These are phyloP conservation scores for Aspergillus nidulans DNA, from an alignment of 495 filamentous ascomycete genomes.

Conservation along the genomic window DNA sequence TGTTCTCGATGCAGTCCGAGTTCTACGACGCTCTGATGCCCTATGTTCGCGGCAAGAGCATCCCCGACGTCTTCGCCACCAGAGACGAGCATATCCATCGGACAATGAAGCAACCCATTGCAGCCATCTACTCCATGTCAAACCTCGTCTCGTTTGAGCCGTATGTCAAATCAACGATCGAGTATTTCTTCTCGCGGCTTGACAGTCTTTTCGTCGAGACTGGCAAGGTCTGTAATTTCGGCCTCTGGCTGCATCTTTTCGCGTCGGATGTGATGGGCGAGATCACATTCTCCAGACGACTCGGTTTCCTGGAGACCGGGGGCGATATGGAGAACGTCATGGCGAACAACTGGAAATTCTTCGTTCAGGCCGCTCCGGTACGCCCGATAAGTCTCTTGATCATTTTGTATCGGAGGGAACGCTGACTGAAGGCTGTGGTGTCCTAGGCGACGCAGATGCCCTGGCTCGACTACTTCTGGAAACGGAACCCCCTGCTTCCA, in stretches of 20 bases:
- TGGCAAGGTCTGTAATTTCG: conserved; percentile 17
- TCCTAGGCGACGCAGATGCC: conserved; percentile 18
- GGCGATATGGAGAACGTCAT: conserved; percentile 30
- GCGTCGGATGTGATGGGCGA: conserved; percentile 39
- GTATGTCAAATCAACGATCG: neutral
- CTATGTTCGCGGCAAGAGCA: neutral
- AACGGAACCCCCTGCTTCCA: conserved; percentile 15
- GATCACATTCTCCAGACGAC: conserved; percentile 29
- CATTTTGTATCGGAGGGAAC: too few relatives aligned
- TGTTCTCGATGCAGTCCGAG: neutral
- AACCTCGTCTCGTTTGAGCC: neutral
- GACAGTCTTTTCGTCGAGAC: neutral
- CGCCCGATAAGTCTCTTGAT: neutral
- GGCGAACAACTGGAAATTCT: conserved; percentile 13
- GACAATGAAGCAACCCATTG: neutral
- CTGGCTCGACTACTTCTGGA: conserved; percentile 27
- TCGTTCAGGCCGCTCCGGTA: conserved; percentile 1
- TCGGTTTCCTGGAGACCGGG: conserved; percentile 33
- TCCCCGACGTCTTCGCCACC: neutral
- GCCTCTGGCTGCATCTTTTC: conserved; percentile 37
- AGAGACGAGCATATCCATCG: neutral
- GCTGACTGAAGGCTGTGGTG: too few relatives aligned
- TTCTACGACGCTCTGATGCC: conserved; percentile 6
- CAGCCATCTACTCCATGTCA: neutral
- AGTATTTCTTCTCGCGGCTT: neutral